Percentiles rank a stretch among this genome's conserved stretches.
Evolutionary conservation across 2,329 filamentous ascomycete genomes (phyloP).

Genomic region (Cytospora mali): DNA sequence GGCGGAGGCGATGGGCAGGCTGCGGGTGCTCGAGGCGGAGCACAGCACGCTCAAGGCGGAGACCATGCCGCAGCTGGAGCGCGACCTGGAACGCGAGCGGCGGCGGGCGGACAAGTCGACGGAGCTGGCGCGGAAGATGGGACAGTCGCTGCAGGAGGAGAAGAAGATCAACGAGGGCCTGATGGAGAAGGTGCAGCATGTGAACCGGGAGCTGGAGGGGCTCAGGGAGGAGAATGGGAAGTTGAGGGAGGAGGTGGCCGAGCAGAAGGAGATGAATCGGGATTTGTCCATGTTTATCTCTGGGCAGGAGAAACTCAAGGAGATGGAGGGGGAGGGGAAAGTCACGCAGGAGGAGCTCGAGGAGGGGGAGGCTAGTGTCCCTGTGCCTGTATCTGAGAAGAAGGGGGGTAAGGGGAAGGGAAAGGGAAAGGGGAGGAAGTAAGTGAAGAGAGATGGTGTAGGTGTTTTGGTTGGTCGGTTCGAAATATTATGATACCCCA

Average conservation of each 20-base stretch:
- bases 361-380: constrained; percentile 70
- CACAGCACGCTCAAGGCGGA: constrained; percentile 55
- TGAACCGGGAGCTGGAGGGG: constrained; percentile 64
- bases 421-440: constrained; percentile 55
- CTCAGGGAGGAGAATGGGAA: constrained; percentile 60
- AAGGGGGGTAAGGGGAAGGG: constrained; percentile 47
- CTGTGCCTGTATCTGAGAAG: too few species aligned
- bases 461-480: not conserved
- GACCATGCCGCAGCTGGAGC: constrained; percentile 70
- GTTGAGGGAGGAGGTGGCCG: constrained; percentile 65
- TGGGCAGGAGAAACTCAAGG: constrained; percentile 76
- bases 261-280: constrained; percentile 82
- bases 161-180: constrained; percentile 81
- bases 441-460: constrained; percentile 22
- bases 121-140: constrained; percentile 73
- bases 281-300: constrained; percentile 88
- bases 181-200: constrained; percentile 76
- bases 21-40: constrained; percentile 56
- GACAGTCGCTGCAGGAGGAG: constrained; percentile 81
- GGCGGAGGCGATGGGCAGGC: constrained; percentile 50
- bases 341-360: constrained; percentile 71
- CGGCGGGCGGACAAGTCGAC: constrained; percentile 72
- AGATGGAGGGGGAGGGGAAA: constrained; percentile 63
- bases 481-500: not conserved
- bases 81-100: constrained; percentile 69